A percentile compares a stretch with the other conserved stretches of the same genome.
Conservation (phyloP, 768 basidiomycete species). For the Boletus speciosus region DNA sequence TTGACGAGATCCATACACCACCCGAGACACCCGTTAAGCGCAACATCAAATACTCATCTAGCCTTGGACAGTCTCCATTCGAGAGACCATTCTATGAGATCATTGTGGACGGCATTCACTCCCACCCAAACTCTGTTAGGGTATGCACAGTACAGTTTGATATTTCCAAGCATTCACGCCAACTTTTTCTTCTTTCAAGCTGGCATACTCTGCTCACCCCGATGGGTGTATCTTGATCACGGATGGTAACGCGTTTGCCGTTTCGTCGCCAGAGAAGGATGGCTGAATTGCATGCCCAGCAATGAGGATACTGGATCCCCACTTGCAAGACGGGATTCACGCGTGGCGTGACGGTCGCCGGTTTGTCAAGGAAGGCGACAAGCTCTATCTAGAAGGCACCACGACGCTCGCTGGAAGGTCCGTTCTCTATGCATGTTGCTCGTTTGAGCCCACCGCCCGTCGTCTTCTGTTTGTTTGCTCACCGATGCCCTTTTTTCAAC, state of each 20-base stretch:
- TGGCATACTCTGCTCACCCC: conserved; percentile 79
- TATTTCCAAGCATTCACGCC: neutral
- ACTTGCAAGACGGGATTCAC: conserved; percentile 78
- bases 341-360: conserved; percentile 84
- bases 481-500: neutral
- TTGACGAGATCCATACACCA: conserved; percentile 56
- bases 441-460: neutral
- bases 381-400: conserved; percentile 80
- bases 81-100: conserved; percentile 81
- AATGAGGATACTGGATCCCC: conserved; percentile 83
- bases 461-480: neutral
- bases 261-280: neutral
- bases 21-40: conserved; percentile 45
- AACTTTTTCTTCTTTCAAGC: conserved; percentile 34
- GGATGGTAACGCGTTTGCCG: conserved; percentile 55
- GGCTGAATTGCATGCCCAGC: conserved; percentile 40
- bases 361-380: conserved; percentile 78
- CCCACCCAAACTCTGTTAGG: conserved; percentile 85
- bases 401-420: conserved; percentile 87
- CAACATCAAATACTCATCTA: conserved; percentile 27
- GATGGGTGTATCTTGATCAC: conserved; percentile 88
- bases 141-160: conserved; percentile 40
- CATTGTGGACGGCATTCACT: conserved; percentile 90
- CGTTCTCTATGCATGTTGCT: conserved; percentile 12
- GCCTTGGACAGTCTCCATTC: conserved; percentile 45